Percentiles rank a stretch among this genome's conserved stretches.
Evolutionary conservation across 2,329 filamentous ascomycete species (phyloP).

Genomic region (Zymoseptoria ardabiliae): DNA sequence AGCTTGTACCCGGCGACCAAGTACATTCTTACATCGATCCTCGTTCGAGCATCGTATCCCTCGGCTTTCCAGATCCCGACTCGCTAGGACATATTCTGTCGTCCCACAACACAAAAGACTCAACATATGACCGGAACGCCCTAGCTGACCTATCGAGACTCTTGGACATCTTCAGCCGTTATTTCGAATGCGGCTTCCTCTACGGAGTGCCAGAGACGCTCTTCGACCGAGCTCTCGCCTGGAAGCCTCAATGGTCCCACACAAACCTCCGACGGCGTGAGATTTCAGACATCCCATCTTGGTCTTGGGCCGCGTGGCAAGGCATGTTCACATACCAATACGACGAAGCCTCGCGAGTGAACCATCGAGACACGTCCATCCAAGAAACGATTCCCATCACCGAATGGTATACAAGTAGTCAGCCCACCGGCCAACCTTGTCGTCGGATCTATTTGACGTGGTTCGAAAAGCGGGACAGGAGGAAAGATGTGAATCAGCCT

Average conservation of each 20-base stretch:
- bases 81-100: background rate
- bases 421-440: background rate
- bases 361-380: background rate
- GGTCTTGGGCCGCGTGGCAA: background rate
- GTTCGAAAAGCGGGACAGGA: background rate
- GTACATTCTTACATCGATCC: background rate
- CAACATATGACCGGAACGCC: background rate
- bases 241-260: background rate
- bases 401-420: background rate
- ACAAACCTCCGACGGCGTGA: background rate
- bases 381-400: background rate
- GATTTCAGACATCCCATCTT: background rate
- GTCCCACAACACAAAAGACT: background rate
- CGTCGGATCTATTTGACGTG: background rate
- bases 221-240: background rate
- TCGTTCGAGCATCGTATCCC: background rate
- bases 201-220: slow-evolving; percentile 1
- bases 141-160: background rate
- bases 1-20: background rate
- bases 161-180: background rate
- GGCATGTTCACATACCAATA: background rate
- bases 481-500: background rate
- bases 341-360: background rate
- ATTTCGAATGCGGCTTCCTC: background rate
- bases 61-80: background rate